Evolutionary conservation across 805 yeast genomes (phyloP), one percentile per base, ranked within the genome.

Genomic region (Pichia deserticola): DNA sequence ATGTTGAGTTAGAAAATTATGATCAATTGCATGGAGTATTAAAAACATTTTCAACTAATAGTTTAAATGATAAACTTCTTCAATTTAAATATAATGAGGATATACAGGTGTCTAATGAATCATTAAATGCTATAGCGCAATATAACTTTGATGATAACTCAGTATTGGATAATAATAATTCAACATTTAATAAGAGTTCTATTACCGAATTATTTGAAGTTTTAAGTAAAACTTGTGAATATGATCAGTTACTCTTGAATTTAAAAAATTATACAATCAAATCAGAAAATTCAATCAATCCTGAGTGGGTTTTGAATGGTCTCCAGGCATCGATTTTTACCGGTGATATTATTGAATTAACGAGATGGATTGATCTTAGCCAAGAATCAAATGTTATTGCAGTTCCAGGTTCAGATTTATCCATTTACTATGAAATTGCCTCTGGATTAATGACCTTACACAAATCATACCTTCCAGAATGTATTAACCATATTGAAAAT

Each of bases 11-110:
- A 44, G 92, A 89, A 58, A 99, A 95, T 60, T 75, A 83, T 36
- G 99, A 93, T 69, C 82, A 96, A 0, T 72, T 93, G 34, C 90
- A 86, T 61, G 99, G 99, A 27, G 80, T 88, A 5, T 68, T 90
- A 50, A 81, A 86, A 51, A 76, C 76, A 52, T 84, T 87, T 57
- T 81, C 95, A 0, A 76, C 84, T 0, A 78, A 80, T 39, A 79
- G 81, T 54, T 67, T 89, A 41, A 76, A 79, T n/a, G 90, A 89
- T 52, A 86, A 88, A 60, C 75, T 90, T 29, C 72, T 82, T 7
- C 88, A 88, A 51, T 81, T 92, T 47, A 93, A 89, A 57, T 89
- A 86, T 56, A 82, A 87, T 44, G 89, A 86, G 39, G 84, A 84
- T 58, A 89, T 97, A 96, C 75, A 81, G 39, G 76, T 88, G 58